Evolutionary conservation across 441 rosid genomes (phyloP), one percentile per base, ranked within the genome.

Genomic region (Aquilaria agallochum): DNA sequence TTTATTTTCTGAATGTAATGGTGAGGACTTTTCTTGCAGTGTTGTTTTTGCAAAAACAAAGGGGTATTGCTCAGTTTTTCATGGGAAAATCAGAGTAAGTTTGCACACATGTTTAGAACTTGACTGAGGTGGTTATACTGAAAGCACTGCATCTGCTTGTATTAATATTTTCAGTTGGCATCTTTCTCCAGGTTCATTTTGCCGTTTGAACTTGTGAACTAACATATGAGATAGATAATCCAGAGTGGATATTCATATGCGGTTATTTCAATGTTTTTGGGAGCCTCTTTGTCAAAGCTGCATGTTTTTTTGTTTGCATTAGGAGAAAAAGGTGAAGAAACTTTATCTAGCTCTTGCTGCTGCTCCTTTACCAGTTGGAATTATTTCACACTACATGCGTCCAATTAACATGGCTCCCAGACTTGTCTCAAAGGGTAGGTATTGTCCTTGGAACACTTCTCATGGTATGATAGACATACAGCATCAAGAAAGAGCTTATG

Each of bases 321-420:
- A 92, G 98, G 87, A 84, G 55, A 86, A 83, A 72, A 74, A 67
- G 71, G 96, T 92, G 67, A 87, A 75, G 88, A 92, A 92, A 72
- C 87, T 86, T 47, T 92, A 92, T 79, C 83, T 81, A 58, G 98
- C 92, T 68, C 93, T 92, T 63, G 80, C 89, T 58, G 85, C 81
- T 67, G 83, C 90, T 47, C 92, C 96, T 64, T 63, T 86, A 60
- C 86, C 94, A 42, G 55, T 61, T 66, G 95, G 98, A 76, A 62
- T 89, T 1, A 72, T 89, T 58, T 83, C 89, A 55, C 96, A 92
- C 72, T 89, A 87, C 73, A 92, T 92, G 95, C 92, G 96, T 36
- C 96, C 98, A 11, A 52, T 74, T 63, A 89, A 85, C 63, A 63
- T 71, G 69, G 91, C 98, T 70, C 96, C 98, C 4, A 83, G 93